These are phyloP conservation scores for Sorghum bicolor DNA, from an alignment of 176 grass and related monocot genomes.

Conservation along the genomic window Sorghum_bicolor_NCBIv3 NC_012876.2:60870001-60870500, in stretches of 20 bases:
- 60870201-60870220: not conserved
- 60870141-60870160: not conserved
- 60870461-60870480: slow-evolving; percentile 55
- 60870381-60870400: slow-evolving; percentile 26
- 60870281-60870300: not conserved
- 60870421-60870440: not conserved
- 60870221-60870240: rapidly evolving
- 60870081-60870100: slow-evolving; percentile 79
- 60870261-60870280: rapidly evolving
- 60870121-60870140: not conserved
- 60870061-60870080: slow-evolving; percentile 92
- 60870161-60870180: not conserved
- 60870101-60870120: slow-evolving; percentile 1
- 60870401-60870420: not conserved
- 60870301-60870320: slow-evolving; percentile 20
- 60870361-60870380: slow-evolving; percentile 43
- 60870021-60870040: not conserved
- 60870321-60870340: slow-evolving; percentile 50
- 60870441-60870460: slow-evolving; percentile 28
- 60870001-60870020: slow-evolving; percentile 22
- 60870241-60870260: not conserved
- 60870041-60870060: slow-evolving; percentile 86
- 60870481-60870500: slow-evolving; percentile 44
- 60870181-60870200: not conserved
- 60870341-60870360: slow-evolving; percentile 71